phyloP scores from a whole-genome alignment of 1,284 basidiomycete species.

The Fomitiporia mediterranea region DNA sequence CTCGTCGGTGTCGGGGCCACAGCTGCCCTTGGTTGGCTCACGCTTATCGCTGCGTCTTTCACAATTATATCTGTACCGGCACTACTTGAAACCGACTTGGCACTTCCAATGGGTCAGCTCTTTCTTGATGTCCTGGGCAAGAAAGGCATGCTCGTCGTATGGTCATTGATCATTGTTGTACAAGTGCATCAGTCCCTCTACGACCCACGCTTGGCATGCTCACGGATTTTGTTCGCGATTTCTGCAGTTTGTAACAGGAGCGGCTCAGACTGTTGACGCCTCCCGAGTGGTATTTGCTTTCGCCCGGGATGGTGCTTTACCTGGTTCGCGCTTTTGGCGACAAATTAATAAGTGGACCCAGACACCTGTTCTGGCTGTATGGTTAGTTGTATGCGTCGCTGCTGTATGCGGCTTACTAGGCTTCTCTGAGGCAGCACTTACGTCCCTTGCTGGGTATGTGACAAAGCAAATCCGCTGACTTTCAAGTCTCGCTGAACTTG shows the following conservation, averaged over 20 bases:
- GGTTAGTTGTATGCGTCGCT: constrained; percentile 60
- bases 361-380: constrained; percentile 70
- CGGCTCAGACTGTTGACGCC: constrained; percentile 70
- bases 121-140: constrained; percentile 64
- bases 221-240: too few species aligned
- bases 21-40: constrained; percentile 57
- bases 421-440: constrained; percentile 57
- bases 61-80: constrained; percentile 51
- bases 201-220: too few species aligned
- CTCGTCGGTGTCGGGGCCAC: constrained; percentile 59
- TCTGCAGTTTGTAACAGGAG: constrained; percentile 60
- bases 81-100: constrained; percentile 47
- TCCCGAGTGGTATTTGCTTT: constrained; percentile 73
- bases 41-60: constrained; percentile 61
- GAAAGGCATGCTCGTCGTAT: constrained; percentile 63
- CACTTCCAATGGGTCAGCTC: constrained; percentile 68
- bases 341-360: constrained; percentile 50
- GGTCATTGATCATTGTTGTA: constrained; percentile 66
- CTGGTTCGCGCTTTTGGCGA: constrained; percentile 66
- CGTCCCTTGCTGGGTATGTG: constrained; percentile 61
- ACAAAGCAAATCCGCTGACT: background rate
- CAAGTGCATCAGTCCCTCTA: constrained; percentile 39
- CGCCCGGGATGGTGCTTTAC: constrained; percentile 66
- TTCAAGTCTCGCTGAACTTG: background rate
- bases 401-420: constrained; percentile 60